Base-by-base conservation (phyloP, 2,329 filamentous ascomycete species). In the Stylonectria norvegica region DNA sequence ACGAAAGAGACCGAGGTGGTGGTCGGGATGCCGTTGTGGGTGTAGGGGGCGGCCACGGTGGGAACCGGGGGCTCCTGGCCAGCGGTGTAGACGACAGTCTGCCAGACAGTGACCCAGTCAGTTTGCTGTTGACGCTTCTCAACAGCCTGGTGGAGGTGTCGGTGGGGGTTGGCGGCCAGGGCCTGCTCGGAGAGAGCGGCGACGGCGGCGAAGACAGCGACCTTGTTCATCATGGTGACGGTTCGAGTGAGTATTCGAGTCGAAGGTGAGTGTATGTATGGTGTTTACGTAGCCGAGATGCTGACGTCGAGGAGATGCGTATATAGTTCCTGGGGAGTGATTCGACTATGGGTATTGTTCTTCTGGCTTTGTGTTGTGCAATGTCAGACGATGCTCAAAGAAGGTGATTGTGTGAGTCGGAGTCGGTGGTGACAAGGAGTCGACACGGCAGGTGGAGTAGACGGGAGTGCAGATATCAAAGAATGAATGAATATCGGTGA, bases 181-280 rank as follows among this genome's bases (percentile, higher is more conserved):
- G 64, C 64, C 57, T 72, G 65, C 51, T 69, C 63, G 50, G 66
- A 61, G 33, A 76, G 62, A 52, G 67, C 61, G 42, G 68, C 61
- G 40, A 68, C 61, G 38, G 67, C 69, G 38, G 67, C 65, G 42
- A 75, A 54, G 43, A 63, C 45, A 40, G 66, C 57, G 42, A 71
- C 43, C 53, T 69, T 62, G 50, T 70, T 72, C 48, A 65, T 60
- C 72, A 75, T 75, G 14, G 46, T 67, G 59, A 46, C 34, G 38
- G 37, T 41, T n/a, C n/a, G n/a, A n/a, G n/a, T n/a, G n/a, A n/a
- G n/a, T n/a, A 34, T 20, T 42, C 15, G 16, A 22, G 37, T 7
- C 29, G 28, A 38, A 38, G 20, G 25, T 36, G 18, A 23, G 27
- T 18, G 28, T 20, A 20, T 38, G 36, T 22, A 42, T 46, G 47